Base-by-base conservation (phyloP, 164 flowering plant genomes). In the Aristolochia californica region DNA sequence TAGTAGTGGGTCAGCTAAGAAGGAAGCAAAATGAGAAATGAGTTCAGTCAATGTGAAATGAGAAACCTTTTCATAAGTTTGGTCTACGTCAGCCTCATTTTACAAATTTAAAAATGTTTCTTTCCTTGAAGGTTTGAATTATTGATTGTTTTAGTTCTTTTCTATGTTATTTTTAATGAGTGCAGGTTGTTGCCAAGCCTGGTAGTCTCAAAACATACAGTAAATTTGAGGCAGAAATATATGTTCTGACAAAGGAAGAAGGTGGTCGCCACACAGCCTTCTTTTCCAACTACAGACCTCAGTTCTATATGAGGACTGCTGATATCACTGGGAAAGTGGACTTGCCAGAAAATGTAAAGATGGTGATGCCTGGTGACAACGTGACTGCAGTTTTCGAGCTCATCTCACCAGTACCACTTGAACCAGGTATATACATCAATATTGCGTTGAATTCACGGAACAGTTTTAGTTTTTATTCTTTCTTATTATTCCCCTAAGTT, bases 341-440 rank as follows among this genome's bases (percentile, higher is more conserved):
- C 63, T 75, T 90, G 73, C 97, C 97, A 26, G 96, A 83, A 70
- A 72, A 72, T 71, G 87, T 90, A n/a, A 88, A 88, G 91, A 94
- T 94, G 99, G 99, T 94, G 61, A 82, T 94, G 93, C 99, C 97
- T 58, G 99, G 99, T 53, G 99, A 94, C 71, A 90, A 94, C 68
- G 95, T 94, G 27, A 88, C 95, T 59, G 97, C 96, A 53, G 67
- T 59, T 64, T 90, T 94, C 70, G 97, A 90, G 79, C 75, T 94
- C 62, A 86, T 88, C 55, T 68, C 66, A 50, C 66, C 96, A 5
- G 89, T 90, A 61, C 95, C 96, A 44, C 88, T 94, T 62, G 95
- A 94, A 66, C 56, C 87, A 78, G 99, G 99, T 87, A 68, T 34
- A 34, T 34, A 34, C 10, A 34, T 34, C 7, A 5, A 34, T 34